These are phyloP conservation scores for Knoxdaviesia proteae DNA, from an alignment of 2,329 filamentous ascomycete genomes.

Conservation along the genomic window DNA sequence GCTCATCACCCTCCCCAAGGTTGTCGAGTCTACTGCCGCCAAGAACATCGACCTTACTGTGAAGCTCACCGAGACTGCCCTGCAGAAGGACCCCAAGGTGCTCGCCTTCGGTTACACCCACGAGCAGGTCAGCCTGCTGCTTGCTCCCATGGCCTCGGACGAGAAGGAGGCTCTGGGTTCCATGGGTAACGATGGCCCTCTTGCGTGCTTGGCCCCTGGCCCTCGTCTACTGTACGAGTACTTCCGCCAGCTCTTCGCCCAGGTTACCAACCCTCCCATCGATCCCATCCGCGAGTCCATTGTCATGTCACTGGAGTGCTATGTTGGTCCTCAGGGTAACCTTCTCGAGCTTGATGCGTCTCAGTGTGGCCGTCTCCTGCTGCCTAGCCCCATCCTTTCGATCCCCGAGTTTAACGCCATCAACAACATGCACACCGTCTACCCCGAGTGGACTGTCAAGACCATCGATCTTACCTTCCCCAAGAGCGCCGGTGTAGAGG, in stretches of 20 bases:
- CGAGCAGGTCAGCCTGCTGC: slow-evolving; percentile 78
- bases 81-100: slow-evolving; percentile 71
- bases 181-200: slow-evolving; percentile 91
- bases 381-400: slow-evolving; percentile 76
- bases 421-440: slow-evolving; percentile 50
- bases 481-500: slow-evolving; percentile 61
- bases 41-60: slow-evolving; percentile 39
- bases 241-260: slow-evolving; percentile 92
- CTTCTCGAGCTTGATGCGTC: slow-evolving; percentile 79
- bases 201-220: slow-evolving; percentile 78
- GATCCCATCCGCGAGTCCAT: slow-evolving; percentile 94
- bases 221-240: slow-evolving; percentile 86
- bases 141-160: slow-evolving; percentile 90
- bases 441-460: slow-evolving; percentile 71
- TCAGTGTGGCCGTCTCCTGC: slow-evolving; percentile 67
- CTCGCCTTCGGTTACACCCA: slow-evolving; percentile 86
- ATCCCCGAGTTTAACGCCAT: slow-evolving; percentile 80
- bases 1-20: slow-evolving; percentile 58
- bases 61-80: slow-evolving; percentile 43
- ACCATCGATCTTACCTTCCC: slow-evolving; percentile 86
- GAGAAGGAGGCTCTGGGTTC: slow-evolving; percentile 94
- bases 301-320: slow-evolving; percentile 94
- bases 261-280: slow-evolving; percentile 95
- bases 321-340: slow-evolving; percentile 90
- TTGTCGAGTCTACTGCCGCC: slow-evolving; percentile 42